Base-by-base conservation (phyloP, 2,329 filamentous ascomycete genomes). In the Penicillium hordei region DNA sequence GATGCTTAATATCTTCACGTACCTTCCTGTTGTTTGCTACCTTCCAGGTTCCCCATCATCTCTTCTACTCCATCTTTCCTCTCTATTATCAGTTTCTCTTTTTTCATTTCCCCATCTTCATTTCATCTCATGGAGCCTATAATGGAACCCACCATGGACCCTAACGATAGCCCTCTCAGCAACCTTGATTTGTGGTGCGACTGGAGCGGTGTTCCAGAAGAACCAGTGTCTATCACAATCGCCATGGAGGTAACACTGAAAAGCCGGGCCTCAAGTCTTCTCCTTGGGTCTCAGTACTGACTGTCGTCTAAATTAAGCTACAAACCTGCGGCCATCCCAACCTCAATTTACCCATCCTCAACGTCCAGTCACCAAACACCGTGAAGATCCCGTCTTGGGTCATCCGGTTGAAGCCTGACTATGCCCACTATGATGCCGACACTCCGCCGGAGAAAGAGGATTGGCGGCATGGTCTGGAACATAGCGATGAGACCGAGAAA, bases 161-260 rank as follows among this genome's bases (percentile, higher is more conserved):
- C 54, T 19, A 48, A 58, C 21, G 48, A 52, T n/a, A 44, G 29
- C 43, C 54, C 65, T 54, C 65, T 71, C 52, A 67, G 55, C 39
- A 67, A 70, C 27, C 62, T 75, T 9, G 69, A 74, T 39, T 42
- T 75, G 23, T 65, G 59, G 34, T 69, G 70, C 15, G 65, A 65
- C 15, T 75, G 73, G 73, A 64, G 62, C 50, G 73, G 72, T 3
- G 59, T 66, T 31, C 52, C 56, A 4, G 51, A 48, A 9, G 62
- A 67, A 31, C 60, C 67, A 29, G 66, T 71, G 19, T 57, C 65
- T 23, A 46, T 73, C 40, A 65, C 55, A 19, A 62, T 74, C 4
- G 60, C 63, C 1, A 45, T 75, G 9, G 71, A 75, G 59, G 73
- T 75, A 68, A 36, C 2, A n/a, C 23, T 9, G 10, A 52, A 19